phyloP scores from a whole-genome alignment of 1,284 basidiomycete genomes.

The Cryptococcus sp. region DNA sequence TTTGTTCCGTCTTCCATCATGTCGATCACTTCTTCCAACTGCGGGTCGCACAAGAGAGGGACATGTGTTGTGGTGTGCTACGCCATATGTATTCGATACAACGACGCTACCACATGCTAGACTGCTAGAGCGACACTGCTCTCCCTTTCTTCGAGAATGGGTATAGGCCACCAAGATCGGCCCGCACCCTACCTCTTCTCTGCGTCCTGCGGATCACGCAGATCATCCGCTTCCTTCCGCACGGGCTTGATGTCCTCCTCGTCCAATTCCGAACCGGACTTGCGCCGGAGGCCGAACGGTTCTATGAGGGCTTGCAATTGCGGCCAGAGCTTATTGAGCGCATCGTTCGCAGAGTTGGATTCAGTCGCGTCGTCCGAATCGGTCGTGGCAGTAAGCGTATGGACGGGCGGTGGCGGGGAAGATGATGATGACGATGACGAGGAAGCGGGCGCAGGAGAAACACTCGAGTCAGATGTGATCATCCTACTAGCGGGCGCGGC shows the following conservation, averaged over 20 bases:
- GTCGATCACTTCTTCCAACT: no score
- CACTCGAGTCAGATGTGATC: conserved; percentile 11
- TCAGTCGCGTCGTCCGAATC: conserved; percentile 7
- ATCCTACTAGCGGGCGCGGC: conserved; percentile 9
- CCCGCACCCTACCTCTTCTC: not conserved
- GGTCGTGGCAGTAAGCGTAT: not conserved
- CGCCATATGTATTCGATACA: no score
- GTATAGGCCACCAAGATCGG: no score
- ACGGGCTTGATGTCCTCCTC: conserved; percentile 36
- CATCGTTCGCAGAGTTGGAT: conserved; percentile 18
- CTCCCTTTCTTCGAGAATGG: no score
- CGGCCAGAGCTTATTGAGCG: conserved; percentile 53
- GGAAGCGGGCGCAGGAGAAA: conserved; percentile 5
- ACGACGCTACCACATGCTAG: no score
- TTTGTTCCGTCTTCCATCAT: no score
- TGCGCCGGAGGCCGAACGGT: conserved; percentile 35
- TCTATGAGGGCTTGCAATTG: conserved; percentile 48
- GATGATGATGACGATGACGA: not conserved
- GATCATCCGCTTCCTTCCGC: conserved; percentile 49
- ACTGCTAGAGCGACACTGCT: no score
- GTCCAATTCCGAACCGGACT: conserved; percentile 8
- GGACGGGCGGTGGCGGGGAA: not conserved
- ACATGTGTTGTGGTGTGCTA: not conserved
- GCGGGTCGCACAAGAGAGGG: not conserved
- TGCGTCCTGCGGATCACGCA: conserved; percentile 39